Evolutionary conservation across 768 basidiomycete species (phyloP).

Genomic region (Kwoniella mangroviensis): DNA sequence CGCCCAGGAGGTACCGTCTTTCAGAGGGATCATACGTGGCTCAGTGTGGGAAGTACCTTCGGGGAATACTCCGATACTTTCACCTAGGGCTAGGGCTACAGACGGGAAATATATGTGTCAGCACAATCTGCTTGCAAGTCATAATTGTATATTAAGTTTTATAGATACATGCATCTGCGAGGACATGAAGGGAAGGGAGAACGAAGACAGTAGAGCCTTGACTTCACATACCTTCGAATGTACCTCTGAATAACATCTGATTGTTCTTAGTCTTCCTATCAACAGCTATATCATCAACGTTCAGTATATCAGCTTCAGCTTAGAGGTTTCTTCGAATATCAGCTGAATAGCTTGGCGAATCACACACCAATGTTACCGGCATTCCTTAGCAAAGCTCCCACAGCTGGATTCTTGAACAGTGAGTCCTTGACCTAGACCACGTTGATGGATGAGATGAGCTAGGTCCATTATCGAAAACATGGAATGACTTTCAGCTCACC

Average conservation of each 20-base stretch:
- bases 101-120: not conserved
- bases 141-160: no score
- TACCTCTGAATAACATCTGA: constrained; percentile 81
- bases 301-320: not conserved
- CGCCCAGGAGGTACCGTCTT: constrained; percentile 92
- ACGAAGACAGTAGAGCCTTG: no score
- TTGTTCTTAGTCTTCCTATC: constrained; percentile 94
- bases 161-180: no score
- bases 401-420: constrained; percentile 77
- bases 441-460: constrained; percentile 60
- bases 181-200: no score
- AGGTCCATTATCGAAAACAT: not conserved
- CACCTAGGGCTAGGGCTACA: constrained; percentile 70
- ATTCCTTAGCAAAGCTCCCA: constrained; percentile 74
- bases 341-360: not conserved
- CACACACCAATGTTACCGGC: constrained; percentile 78
- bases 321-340: not conserved
- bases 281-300: constrained; percentile 65
- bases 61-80: constrained; percentile 82
- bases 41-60: constrained; percentile 72
- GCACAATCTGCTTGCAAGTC: not conserved
- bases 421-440: constrained; percentile 79
- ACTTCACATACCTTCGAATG: constrained; percentile 66
- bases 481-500: constrained; percentile 41
- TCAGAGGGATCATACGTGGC: constrained; percentile 82